Evolutionary conservation across 371 early-diverging fungal species (phyloP).

Genomic region (Mucor ambiguus): DNA sequence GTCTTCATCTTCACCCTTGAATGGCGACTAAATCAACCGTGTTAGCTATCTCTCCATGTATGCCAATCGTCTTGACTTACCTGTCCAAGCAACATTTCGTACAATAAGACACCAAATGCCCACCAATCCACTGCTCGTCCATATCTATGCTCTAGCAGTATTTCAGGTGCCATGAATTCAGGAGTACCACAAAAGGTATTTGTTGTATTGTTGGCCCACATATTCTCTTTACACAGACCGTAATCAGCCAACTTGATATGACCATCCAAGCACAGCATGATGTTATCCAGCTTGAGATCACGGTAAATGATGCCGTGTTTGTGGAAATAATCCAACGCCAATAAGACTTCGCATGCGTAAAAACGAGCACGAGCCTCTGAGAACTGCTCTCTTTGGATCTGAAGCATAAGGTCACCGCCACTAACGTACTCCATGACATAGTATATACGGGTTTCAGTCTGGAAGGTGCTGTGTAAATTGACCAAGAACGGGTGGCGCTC

Average conservation of each 20-base stretch:
- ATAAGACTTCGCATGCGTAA: constrained; percentile 95
- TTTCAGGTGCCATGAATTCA: constrained; percentile 99
- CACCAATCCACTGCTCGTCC: constrained; percentile 98
- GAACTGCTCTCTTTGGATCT: constrained; percentile 88
- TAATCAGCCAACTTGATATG: constrained; percentile 99
- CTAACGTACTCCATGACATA: constrained; percentile 99
- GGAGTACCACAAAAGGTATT: constrained; percentile 99
- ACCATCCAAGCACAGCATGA: constrained; percentile 90
- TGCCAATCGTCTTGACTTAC: not conserved
- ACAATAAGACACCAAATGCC: constrained; percentile 98
- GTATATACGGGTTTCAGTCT: constrained; percentile 91
- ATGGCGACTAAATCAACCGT: constrained; percentile 68
- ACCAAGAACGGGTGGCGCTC: constrained; percentile 96
- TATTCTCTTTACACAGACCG: constrained; percentile 97
- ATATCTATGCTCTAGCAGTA: constrained; percentile 90
- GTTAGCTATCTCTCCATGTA: not conserved
- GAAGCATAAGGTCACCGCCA: constrained; percentile 99
- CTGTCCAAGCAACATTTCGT: constrained; percentile 95
- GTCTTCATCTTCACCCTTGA: constrained; percentile 91
- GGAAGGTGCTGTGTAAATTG: constrained; percentile 94
- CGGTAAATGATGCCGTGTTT: constrained; percentile 93
- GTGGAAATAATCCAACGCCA: constrained; percentile 97
- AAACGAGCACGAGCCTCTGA: constrained; percentile 91
- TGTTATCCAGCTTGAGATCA: constrained; percentile 99
- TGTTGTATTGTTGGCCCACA: constrained; percentile 80